Base-by-base conservation (phyloP, 768 basidiomycete genomes). In the Hypsizygus marmoreus region DNA sequence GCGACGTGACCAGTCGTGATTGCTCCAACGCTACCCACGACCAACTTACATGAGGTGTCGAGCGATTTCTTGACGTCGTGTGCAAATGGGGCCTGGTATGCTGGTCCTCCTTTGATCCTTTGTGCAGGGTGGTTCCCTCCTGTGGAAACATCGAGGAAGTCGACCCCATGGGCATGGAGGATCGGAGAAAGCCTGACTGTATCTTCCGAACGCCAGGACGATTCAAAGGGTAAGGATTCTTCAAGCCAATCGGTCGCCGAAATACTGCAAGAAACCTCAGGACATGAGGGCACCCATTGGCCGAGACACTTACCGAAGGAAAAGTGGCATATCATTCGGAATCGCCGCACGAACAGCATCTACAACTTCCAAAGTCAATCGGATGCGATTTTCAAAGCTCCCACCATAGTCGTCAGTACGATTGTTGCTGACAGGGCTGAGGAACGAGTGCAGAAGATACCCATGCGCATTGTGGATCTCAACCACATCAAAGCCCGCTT, bases 231-330 rank as follows among this genome's bases (percentile, higher is more conserved):
- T 0, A 81, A 78, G 2, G 76, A 63, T 4, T 71, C 67, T 45
- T 83, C 81, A 6, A 87, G 66, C 83, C 88, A 88, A 46, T 91
- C 91, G 0, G 81, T 84, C 1, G 80, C 91, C 30, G 83, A 85
- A 17, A 91, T 65, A 16, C 82, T 81, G 33, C 4, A 8, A 24
- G 11, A 17, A 22, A 12, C 2, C 9, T 26, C 20, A 11, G 14
- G n/a, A 35, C 48, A 14, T 40, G 33, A 43, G 4, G 17, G 11
- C 16, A 14, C n/a, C n/a, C n/a, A n/a, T n/a, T n/a, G 2, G 6
- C 20, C 19, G 19, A 35, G 2, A 28, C 2, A 52, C 69, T 20
- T 53, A 81, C 82, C 90, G 75, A 43, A 86, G 69, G 66, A 91
- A 89, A n/a, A 93, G 65, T 1, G 91, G 88, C 73, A 81, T 82